These are phyloP conservation scores for Endocladia muricata DNA, from an alignment of 31 red algal genomes.

Conservation along the genomic window DNA sequence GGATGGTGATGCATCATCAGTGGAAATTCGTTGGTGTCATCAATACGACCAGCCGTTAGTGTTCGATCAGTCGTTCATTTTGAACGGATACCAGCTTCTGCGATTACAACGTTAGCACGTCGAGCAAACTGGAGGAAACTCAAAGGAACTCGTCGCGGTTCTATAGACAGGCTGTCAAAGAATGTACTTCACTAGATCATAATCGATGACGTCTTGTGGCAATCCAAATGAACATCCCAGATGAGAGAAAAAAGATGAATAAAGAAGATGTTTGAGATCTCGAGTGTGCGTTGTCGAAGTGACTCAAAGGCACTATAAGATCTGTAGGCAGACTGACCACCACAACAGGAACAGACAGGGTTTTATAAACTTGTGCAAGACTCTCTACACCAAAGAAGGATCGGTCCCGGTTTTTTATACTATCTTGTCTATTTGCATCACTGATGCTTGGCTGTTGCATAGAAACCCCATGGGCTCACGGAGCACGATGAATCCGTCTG, in stretches of 20 bases:
- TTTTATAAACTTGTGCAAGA: conserved; percentile 17
- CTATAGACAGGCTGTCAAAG: conserved; percentile 10
- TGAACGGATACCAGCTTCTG: not conserved
- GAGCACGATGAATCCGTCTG: not conserved
- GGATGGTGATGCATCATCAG: not conserved
- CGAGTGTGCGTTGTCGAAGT: not conserved
- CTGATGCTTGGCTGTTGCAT: conserved; percentile 33
- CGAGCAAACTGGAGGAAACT: not conserved
- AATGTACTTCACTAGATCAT: conserved; percentile 1
- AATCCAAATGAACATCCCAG: not conserved
- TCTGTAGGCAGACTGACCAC: conserved; percentile 17
- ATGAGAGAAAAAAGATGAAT: not conserved
- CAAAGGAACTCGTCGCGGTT: not conserved
- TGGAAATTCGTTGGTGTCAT: not conserved
- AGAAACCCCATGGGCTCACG: not conserved
- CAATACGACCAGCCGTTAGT: not conserved
- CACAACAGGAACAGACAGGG: conserved; percentile 37
- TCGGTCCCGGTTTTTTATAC: conserved; percentile 6
- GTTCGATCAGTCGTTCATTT: not conserved
- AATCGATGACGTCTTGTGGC: not conserved
- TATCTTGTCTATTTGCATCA: conserved; percentile 2
- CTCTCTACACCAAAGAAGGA: conserved; percentile 14
- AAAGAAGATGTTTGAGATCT: not conserved
- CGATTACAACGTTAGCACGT: not conserved
- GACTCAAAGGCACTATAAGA: conserved; percentile 13